phyloP scores from a whole-genome alignment of 2,329 filamentous ascomycete species.

The Sporothrix luriei region DNA sequence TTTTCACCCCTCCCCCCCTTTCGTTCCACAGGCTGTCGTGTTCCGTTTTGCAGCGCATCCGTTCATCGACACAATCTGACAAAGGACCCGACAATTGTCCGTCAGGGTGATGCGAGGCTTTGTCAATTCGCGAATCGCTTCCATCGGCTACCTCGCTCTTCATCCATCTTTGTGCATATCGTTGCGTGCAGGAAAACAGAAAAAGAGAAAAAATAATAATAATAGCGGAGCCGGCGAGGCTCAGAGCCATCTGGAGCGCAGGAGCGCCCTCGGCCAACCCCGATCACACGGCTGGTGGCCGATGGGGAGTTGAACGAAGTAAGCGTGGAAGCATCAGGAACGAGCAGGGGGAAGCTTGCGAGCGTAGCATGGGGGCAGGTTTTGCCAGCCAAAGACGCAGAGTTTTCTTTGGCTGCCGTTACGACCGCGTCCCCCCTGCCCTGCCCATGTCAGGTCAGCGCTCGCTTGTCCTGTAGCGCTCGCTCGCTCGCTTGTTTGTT shows the following conservation, averaged over 20 bases:
- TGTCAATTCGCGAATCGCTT: background rate
- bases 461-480: background rate
- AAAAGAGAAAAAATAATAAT: too few relatives aligned
- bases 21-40: background rate
- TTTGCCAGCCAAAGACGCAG: background rate
- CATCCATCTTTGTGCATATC: background rate
- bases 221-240: constrained; percentile 17
- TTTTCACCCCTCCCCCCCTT: too few relatives aligned
- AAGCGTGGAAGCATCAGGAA: too few relatives aligned
- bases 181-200: background rate
- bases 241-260: background rate
- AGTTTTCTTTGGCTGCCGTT: constrained; percentile 13
- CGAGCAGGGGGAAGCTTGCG: too few relatives aligned
- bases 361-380: too few relatives aligned
- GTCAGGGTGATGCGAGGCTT: background rate
- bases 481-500: constrained; percentile 11
- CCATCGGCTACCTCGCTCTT: background rate
- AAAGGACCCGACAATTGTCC: background rate
- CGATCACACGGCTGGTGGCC: constrained; percentile 13
- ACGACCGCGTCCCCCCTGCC: too few relatives aligned
- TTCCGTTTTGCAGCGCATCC: background rate
- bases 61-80: background rate
- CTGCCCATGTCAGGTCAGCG: background rate
- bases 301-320: background rate
- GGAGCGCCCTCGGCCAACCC: constrained; percentile 24